Evolutionary conservation across 768 basidiomycete genomes (phyloP).

Genomic region (Dendrothele bispora): DNA sequence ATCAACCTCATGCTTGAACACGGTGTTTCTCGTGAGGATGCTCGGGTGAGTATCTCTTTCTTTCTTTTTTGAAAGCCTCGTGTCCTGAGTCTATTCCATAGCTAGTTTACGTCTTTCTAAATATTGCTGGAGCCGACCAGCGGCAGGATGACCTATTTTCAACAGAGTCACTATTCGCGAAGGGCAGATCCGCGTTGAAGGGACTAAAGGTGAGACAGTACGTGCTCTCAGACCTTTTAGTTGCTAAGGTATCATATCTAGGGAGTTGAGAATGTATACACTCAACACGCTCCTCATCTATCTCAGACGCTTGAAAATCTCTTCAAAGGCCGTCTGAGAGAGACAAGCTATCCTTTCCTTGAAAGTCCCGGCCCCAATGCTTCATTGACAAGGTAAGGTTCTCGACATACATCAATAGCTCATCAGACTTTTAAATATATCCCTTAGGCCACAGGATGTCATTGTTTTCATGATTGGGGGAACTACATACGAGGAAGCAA

Average conservation of each 20-base stretch:
- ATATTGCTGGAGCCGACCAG: constrained; percentile 92
- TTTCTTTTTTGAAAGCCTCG: constrained; percentile 10
- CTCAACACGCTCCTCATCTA: constrained; percentile 93
- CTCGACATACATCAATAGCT: background rate
- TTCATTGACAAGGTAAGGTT: constrained; percentile 63
- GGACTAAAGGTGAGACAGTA: constrained; percentile 74
- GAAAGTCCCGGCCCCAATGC: constrained; percentile 66
- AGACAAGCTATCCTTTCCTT: constrained; percentile 88
- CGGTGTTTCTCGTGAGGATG: constrained; percentile 76
- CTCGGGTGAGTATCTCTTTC: constrained; percentile 45
- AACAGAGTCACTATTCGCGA: constrained; percentile 90
- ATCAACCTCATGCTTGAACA: constrained; percentile 75
- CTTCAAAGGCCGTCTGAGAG: constrained; percentile 81
- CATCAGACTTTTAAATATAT: background rate
- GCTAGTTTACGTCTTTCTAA: constrained; percentile 92
- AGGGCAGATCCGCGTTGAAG: constrained; percentile 92
- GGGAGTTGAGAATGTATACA: constrained; percentile 99
- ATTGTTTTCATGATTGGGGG: constrained; percentile 98
- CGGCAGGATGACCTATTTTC: constrained; percentile 97
- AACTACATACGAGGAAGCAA: constrained; percentile 93
- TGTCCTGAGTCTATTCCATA: constrained; percentile 30
- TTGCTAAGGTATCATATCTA: constrained; percentile 26
- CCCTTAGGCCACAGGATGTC: constrained; percentile 83
- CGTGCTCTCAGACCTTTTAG: background rate
- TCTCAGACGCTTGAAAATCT: constrained; percentile 90